phyloP scores from a whole-genome alignment of 1,284 basidiomycete species.

The Boletus albobrunnescens region DNA sequence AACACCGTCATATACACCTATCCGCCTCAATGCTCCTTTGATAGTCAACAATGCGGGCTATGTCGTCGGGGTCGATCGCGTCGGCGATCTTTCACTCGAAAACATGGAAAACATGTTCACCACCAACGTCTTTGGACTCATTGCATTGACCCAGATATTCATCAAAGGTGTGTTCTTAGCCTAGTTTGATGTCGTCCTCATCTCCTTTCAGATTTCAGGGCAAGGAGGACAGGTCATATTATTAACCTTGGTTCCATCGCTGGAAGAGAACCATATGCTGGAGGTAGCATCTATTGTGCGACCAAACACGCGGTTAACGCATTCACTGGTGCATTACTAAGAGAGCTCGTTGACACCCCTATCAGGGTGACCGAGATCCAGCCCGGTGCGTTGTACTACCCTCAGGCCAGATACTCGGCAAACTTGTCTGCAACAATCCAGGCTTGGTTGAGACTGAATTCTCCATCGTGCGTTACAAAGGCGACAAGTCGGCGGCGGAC shows the following conservation, averaged over 20 bases:
- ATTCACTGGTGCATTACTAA: constrained; percentile 79
- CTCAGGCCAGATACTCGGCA: not conserved
- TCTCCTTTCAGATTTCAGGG: constrained; percentile 74
- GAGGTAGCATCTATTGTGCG: constrained; percentile 79
- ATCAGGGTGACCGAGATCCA: constrained; percentile 91
- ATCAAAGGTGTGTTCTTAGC: constrained; percentile 52
- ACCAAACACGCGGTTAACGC: constrained; percentile 89
- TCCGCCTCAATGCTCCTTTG: constrained; percentile 1
- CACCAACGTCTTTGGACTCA: constrained; percentile 90
- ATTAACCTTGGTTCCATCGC: constrained; percentile 96
- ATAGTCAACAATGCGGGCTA: constrained; percentile 87
- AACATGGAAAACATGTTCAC: constrained; percentile 88
- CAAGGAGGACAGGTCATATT: constrained; percentile 82
- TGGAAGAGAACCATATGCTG: constrained; percentile 87
- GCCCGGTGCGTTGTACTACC: constrained; percentile 53
- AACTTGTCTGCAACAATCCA: constrained; percentile 23
- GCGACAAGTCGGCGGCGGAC: constrained; percentile 75
- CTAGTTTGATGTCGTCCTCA: not conserved
- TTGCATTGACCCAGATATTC: constrained; percentile 77
- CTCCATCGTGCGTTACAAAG: constrained; percentile 83
- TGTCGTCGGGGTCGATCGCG: constrained; percentile 77
- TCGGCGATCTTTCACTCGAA: constrained; percentile 72
- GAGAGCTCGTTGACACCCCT: constrained; percentile 86
- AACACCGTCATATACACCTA: not conserved
- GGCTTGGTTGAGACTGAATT: constrained; percentile 94